Conservation (phyloP, 495 filamentous ascomycete species). For the Haplographium delicatum region DNA sequence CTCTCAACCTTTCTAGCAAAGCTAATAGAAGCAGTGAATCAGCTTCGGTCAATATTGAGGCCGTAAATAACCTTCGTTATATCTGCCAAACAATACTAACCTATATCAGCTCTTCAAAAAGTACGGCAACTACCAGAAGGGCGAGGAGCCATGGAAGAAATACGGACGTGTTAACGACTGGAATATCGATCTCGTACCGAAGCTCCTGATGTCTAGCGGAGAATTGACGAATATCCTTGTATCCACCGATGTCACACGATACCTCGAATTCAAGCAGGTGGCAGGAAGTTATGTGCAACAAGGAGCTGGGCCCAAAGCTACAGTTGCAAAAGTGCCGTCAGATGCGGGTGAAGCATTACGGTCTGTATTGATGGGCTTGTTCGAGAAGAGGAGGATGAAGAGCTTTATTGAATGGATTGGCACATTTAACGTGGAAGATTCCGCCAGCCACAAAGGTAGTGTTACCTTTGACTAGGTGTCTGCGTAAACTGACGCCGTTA, state of each 20-base stretch:
- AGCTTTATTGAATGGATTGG: constrained; percentile 97
- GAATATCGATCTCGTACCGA: constrained; percentile 98
- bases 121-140: constrained; percentile 74
- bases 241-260: constrained; percentile 93
- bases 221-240: constrained; percentile 97
- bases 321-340: constrained; percentile 93
- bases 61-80: constrained; percentile 45
- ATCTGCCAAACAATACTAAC: constrained; percentile 22
- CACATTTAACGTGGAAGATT: constrained; percentile 77
- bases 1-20: constrained; percentile 1
- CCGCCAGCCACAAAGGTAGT: constrained; percentile 81
- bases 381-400: constrained; percentile 96
- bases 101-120: constrained; percentile 79
- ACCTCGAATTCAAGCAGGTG: constrained; percentile 98
- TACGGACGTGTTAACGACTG: constrained; percentile 96
- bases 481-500: constrained; percentile 31
- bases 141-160: constrained; percentile 95
- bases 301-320: constrained; percentile 69
- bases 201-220: constrained; percentile 96
- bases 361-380: constrained; percentile 92
- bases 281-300: constrained; percentile 97
- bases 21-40: constrained; percentile 60
- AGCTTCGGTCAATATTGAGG: constrained; percentile 90
- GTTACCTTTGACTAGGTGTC: constrained; percentile 2
- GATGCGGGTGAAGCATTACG: constrained; percentile 86